Base-by-base conservation (phyloP, 2,329 filamentous ascomycete genomes). In the Albifimbria verrucaria region DNA sequence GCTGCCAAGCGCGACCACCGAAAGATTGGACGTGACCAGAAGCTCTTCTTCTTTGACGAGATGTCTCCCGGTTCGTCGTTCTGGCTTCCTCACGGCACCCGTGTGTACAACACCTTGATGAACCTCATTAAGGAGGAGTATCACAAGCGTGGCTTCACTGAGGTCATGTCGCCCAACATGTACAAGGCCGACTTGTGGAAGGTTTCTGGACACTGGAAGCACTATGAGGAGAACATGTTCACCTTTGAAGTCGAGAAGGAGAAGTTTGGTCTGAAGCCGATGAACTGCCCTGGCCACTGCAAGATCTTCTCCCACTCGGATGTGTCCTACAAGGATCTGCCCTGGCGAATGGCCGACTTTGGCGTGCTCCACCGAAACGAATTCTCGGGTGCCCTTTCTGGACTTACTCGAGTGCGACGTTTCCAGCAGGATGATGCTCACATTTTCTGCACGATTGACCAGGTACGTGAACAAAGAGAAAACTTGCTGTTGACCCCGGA, bases 381-480 rank as follows among this genome's bases (percentile, higher is more conserved):
- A 73, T 87, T 92, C 28, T 97, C 92, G 2, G 94, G 94, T 51
- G 93, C 94, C 4, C 79, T 99, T 43, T 90, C 87, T 45, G 94
- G 94, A 28, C 79, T 99, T 57, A 97, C 94, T 3, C 86, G 94
- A 70, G 93, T 97, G 11, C 86, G 94, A 48, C 86, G 92, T 61
- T 97, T 99, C 77, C 89, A 94, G 69, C 93, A 97, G 74, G 94
- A 99, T 64, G 94, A 99, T 70, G 90, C 89, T 3, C 94, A 99
- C 70, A 94, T 97, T 61, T 96, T 99, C 80, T 97, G 92, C 74
- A 72, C 69, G 11, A 64, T 72, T 39, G 67, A 70, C 46, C 70
- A 72, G 64, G 68, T 70, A 57, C 15, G 61, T 48, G 17, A 26
- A 22, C 17, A 20, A 23, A 21, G 21, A 17, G 18, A 4, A 15